These are phyloP conservation scores for Boletellus emodensis DNA, from an alignment of 768 basidiomycete species.

Conservation along the genomic window DNA sequence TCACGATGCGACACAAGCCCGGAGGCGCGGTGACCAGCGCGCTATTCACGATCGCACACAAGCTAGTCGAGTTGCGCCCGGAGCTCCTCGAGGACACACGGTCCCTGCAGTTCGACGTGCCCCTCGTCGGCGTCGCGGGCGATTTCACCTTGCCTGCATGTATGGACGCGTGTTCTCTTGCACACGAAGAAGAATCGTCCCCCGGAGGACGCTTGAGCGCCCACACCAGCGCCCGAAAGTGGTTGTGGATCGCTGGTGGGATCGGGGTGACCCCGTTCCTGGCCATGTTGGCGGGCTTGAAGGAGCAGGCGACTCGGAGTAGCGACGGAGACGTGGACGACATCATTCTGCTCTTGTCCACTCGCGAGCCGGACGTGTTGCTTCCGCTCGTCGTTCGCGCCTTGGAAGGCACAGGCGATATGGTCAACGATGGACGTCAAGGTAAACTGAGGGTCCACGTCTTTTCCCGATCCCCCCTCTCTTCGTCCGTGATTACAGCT, in stretches of 20 bases:
- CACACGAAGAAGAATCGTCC: not conserved
- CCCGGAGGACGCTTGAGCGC: not conserved
- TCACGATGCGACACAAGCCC: slow-evolving; percentile 57
- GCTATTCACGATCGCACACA: slow-evolving; percentile 47
- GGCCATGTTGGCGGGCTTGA: slow-evolving; percentile 42
- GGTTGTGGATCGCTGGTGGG: slow-evolving; percentile 59
- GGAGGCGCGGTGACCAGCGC: slow-evolving; percentile 53
- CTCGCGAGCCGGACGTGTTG: slow-evolving; percentile 51
- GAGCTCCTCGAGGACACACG: slow-evolving; percentile 40
- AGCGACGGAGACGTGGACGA: slow-evolving; percentile 21
- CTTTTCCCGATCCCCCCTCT: slow-evolving; percentile 26
- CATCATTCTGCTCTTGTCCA: slow-evolving; percentile 47
- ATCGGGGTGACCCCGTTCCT: slow-evolving; percentile 67
- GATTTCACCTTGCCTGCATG: slow-evolving; percentile 40
- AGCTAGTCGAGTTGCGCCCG: slow-evolving; percentile 37
- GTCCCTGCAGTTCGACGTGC: slow-evolving; percentile 37
- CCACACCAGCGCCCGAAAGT: slow-evolving; percentile 10
- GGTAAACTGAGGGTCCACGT: slow-evolving; percentile 36
- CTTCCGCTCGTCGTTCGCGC: slow-evolving; percentile 34
- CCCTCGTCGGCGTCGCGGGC: slow-evolving; percentile 51
- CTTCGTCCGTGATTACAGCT: not conserved
- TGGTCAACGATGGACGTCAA: not conserved
- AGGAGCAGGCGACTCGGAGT: not conserved
- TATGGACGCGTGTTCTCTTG: not conserved
- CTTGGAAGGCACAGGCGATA: not conserved